phyloP scores from a whole-genome alignment of 192 early-diverging fungal genomes.

The Lunasporangiospora selenospora region DNA sequence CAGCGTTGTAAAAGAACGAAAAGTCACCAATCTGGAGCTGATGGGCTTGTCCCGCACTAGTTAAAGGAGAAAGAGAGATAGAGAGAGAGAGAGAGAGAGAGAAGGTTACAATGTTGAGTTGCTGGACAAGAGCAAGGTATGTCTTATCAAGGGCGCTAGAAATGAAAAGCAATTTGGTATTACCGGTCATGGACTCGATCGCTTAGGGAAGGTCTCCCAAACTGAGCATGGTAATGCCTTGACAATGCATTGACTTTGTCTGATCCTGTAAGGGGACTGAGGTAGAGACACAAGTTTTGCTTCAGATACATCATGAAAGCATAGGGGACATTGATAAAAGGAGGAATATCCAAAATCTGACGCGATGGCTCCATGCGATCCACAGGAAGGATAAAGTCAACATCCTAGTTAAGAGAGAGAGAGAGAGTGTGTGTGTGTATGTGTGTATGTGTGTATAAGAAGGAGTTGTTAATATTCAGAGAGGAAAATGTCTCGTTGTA shows the following conservation, averaged over 20 bases:
- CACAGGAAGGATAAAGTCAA: conserved; percentile 79
- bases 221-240: conserved; percentile 50
- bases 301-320: conserved; percentile 69
- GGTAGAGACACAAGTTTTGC: conserved; percentile 62
- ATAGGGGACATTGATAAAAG: conserved; percentile 58
- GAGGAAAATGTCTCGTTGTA: too few species aligned
- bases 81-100: neutral
- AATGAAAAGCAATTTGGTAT: neutral
- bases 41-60: conserved; percentile 6
- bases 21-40: conserved; percentile 51
- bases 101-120: conserved; percentile 5
- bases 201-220: conserved; percentile 16
- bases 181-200: conserved; percentile 34
- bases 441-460: too few species aligned
- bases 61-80: neutral
- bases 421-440: too few species aligned
- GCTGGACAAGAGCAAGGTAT: too few species aligned
- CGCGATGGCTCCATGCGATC: conserved; percentile 50
- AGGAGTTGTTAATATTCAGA: neutral
- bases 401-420: conserved; percentile 55
- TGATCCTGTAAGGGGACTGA: conserved; percentile 46
- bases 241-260: conserved; percentile 49
- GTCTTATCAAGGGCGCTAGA: too few species aligned
- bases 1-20: conserved; percentile 61
- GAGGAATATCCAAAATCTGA: conserved; percentile 57